Percentiles rank a stretch among this genome's conserved stretches.
Evolutionary conservation across 768 basidiomycete species (phyloP).

Genomic region (Kwoniella bestiolae): DNA sequence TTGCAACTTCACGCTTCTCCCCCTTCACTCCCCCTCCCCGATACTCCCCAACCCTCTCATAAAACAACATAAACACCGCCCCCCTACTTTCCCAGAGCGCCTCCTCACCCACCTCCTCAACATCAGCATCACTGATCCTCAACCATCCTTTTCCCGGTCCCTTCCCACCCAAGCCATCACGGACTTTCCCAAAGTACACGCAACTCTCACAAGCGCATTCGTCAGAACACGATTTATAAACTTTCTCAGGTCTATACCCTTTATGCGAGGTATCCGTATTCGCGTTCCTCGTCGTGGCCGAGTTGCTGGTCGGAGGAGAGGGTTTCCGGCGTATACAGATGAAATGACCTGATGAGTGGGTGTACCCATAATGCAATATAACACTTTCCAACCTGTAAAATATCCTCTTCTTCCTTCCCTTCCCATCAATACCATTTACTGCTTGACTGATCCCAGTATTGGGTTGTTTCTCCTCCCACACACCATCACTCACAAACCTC

Average conservation of each 20-base stretch:
- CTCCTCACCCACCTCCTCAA: slow-evolving; percentile 62
- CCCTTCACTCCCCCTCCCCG: neutral
- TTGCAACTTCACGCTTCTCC: neutral
- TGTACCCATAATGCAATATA: slow-evolving; percentile 85
- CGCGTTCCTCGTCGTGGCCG: neutral
- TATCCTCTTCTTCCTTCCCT: slow-evolving; percentile 57
- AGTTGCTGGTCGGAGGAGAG: neutral
- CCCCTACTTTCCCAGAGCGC: slow-evolving; percentile 65
- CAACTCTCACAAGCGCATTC: slow-evolving; percentile 64
- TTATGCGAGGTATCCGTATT: slow-evolving; percentile 50
- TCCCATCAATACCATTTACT: neutral
- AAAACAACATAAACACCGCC: slow-evolving; percentile 85
- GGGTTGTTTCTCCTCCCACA: slow-evolving; percentile 41
- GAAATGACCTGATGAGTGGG: slow-evolving; percentile 92
- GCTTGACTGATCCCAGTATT: slow-evolving; percentile 57
- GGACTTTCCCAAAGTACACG: slow-evolving; percentile 63
- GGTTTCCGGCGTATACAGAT: slow-evolving; percentile 88
- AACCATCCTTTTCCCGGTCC: slow-evolving; percentile 67
- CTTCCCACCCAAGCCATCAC: slow-evolving; percentile 60
- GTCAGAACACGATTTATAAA: slow-evolving; percentile 61
- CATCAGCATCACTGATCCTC: slow-evolving; percentile 80
- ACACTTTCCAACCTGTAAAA: slow-evolving; percentile 83
- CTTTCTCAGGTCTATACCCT: slow-evolving; percentile 57
- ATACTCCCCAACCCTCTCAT: slow-evolving; percentile 68
- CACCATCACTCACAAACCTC: slow-evolving; percentile 62